phyloP scores from a whole-genome alignment of 2,329 filamentous ascomycete genomes.

The Colletotrichum spinosum region DNA sequence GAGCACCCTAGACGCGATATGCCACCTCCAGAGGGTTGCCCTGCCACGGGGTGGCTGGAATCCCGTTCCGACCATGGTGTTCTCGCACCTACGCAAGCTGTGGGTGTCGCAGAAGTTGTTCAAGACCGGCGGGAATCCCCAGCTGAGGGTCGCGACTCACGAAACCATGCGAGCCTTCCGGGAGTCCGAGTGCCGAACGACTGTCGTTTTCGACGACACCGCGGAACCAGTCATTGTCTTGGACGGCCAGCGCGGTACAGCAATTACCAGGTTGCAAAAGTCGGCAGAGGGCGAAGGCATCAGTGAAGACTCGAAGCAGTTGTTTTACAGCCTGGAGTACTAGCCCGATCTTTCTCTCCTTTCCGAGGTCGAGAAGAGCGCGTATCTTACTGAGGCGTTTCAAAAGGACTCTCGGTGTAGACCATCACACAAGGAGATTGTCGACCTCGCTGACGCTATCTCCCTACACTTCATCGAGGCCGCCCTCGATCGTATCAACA shows the following conservation, averaged over 20 bases:
- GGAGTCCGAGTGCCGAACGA: conserved; percentile 10
- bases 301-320: background rate
- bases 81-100: conserved; percentile 12
- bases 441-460: conserved; percentile 15
- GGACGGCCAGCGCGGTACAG: conserved; percentile 17
- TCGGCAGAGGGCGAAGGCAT: background rate
- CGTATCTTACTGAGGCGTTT: background rate
- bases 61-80: conserved; percentile 22
- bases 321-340: conserved; percentile 10
- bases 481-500: background rate
- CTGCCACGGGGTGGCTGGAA: conserved; percentile 4
- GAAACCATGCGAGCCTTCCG: conserved; percentile 18
- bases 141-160: background rate
- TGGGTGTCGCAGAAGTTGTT: conserved; percentile 14
- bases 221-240: conserved; percentile 7
- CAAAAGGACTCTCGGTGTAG: background rate
- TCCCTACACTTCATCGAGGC: conserved; percentile 17
- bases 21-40: conserved; percentile 24
- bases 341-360: conserved; percentile 11
- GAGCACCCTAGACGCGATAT: conserved; percentile 18
- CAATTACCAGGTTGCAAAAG: conserved; percentile 12
- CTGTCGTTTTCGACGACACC: background rate
- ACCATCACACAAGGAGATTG: background rate
- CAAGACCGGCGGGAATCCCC: background rate
- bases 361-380: background rate